phyloP scores from a whole-genome alignment of 1,139 yeast genomes.

The Candida sanyaensis region DNA sequence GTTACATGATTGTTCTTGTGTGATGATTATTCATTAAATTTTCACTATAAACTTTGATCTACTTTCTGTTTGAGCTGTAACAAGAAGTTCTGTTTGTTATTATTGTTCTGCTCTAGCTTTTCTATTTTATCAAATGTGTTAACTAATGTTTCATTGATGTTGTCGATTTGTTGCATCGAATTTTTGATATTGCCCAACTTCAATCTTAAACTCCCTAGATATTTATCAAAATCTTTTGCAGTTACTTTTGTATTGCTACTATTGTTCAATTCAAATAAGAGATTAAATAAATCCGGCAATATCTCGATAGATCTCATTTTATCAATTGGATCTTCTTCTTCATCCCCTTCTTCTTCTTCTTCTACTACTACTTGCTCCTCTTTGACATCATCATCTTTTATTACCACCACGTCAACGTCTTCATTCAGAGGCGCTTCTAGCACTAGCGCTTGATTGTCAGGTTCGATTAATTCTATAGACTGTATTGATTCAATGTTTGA shows the following conservation, averaged over 20 bases:
- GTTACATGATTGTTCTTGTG: not conserved
- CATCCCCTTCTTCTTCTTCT: not conserved
- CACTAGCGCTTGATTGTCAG: not conserved
- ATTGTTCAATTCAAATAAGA: slow-evolving; percentile 36
- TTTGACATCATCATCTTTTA: not conserved
- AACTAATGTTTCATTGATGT: slow-evolving; percentile 39
- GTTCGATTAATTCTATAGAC: not conserved
- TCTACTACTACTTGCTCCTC: not conserved
- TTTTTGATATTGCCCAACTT: slow-evolving; percentile 34
- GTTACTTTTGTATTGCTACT: slow-evolving; percentile 28
- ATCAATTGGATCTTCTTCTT: slow-evolving; percentile 24
- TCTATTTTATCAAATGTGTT: slow-evolving; percentile 29
- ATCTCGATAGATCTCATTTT: slow-evolving; percentile 34
- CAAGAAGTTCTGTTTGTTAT: slow-evolving; percentile 28
- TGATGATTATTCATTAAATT: not conserved
- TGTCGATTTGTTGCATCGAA: slow-evolving; percentile 38
- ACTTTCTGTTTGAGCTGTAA: slow-evolving; percentile 19
- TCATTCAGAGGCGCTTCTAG: not conserved
- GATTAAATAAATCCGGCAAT: slow-evolving; percentile 40
- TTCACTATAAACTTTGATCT: slow-evolving; percentile 3
- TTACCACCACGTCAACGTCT: slow-evolving; percentile 7
- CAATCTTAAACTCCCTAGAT: slow-evolving; percentile 43
- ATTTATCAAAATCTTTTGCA: slow-evolving; percentile 48
- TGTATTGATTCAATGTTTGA: not conserved
- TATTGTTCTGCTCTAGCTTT: slow-evolving; percentile 25